Conservation (phyloP, 2,329 filamentous ascomycete species). For the Alternaria sp. region DNA sequence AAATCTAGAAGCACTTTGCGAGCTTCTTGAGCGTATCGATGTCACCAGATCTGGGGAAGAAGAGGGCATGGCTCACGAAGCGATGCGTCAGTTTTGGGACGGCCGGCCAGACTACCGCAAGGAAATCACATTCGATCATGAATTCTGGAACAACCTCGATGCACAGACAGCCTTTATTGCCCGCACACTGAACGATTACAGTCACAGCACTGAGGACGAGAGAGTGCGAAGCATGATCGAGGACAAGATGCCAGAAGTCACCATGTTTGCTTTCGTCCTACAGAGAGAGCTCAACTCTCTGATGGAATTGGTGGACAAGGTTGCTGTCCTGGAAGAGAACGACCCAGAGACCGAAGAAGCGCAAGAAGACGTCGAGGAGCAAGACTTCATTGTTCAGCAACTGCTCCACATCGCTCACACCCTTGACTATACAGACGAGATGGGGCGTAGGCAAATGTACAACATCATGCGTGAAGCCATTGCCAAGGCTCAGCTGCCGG, state of each 20-base stretch:
- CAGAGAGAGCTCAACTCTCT: slow-evolving; percentile 78
- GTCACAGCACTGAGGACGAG: slow-evolving; percentile 73
- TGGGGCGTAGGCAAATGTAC: slow-evolving; percentile 95
- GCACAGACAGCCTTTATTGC: slow-evolving; percentile 90
- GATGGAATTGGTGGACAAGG: slow-evolving; percentile 65
- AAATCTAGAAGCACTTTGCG: slow-evolving; percentile 81
- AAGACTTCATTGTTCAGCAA: slow-evolving; percentile 96
- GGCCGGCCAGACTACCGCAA: slow-evolving; percentile 84
- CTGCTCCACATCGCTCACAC: slow-evolving; percentile 89
- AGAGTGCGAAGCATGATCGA: slow-evolving; percentile 79
- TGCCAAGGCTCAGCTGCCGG: slow-evolving; percentile 84
- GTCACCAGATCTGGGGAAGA: slow-evolving; percentile 89
- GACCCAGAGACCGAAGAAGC: slow-evolving; percentile 65
- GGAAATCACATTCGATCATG: slow-evolving; percentile 72
- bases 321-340: slow-evolving; percentile 61
- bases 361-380: slow-evolving; percentile 84
- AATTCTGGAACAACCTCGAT: slow-evolving; percentile 80
- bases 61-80: slow-evolving; percentile 87
- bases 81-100: slow-evolving; percentile 97
- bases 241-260: slow-evolving; percentile 94
- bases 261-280: slow-evolving; percentile 84
- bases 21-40: slow-evolving; percentile 92
- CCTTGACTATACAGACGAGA: slow-evolving; percentile 96
- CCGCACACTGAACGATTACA: slow-evolving; percentile 93
- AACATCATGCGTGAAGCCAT: slow-evolving; percentile 84